These are phyloP conservation scores for Trametes sp. DNA, from an alignment of 1,284 basidiomycete species.

Conservation along the genomic window DNA sequence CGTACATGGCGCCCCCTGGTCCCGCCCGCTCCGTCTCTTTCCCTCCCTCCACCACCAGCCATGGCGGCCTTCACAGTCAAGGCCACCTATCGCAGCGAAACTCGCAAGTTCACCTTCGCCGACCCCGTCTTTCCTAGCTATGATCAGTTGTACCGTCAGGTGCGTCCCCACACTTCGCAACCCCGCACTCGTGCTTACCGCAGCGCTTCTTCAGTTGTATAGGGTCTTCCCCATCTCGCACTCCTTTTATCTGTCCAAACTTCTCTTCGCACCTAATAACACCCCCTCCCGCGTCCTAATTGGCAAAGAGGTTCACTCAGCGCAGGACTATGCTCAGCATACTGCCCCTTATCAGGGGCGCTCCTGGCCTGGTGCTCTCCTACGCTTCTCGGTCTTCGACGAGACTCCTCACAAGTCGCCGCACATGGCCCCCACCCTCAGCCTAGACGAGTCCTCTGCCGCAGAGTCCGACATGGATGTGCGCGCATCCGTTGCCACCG, in stretches of 20 bases:
- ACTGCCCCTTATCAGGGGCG: slow-evolving; percentile 58
- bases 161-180: slow-evolving; percentile 32
- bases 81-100: slow-evolving; percentile 59
- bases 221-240: slow-evolving; percentile 71
- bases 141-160: slow-evolving; percentile 53
- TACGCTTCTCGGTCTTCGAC: slow-evolving; percentile 70
- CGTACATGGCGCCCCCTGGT: slow-evolving; percentile 19
- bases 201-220: slow-evolving; percentile 56
- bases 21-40: slow-evolving; percentile 29
- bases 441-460: slow-evolving; percentile 9
- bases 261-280: slow-evolving; percentile 69
- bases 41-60: slow-evolving; percentile 32
- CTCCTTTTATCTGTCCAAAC: slow-evolving; percentile 65
- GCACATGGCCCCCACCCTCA: slow-evolving; percentile 19
- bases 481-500: slow-evolving; percentile 18
- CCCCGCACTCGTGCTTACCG: slow-evolving; percentile 24
- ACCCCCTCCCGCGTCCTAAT: slow-evolving; percentile 60
- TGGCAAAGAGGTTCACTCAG: slow-evolving; percentile 62
- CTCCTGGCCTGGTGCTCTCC: slow-evolving; percentile 60
- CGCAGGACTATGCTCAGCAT: slow-evolving; percentile 62
- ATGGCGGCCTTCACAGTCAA: slow-evolving; percentile 59
- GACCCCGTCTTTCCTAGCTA: slow-evolving; percentile 53
- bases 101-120: slow-evolving; percentile 55
- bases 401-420: slow-evolving; percentile 52
- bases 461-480: slow-evolving; percentile 18